A percentile compares a stretch with the other conserved stretches of the same genome.
phyloP scores from a whole-genome alignment of 345 rosid species.

The Acer saccharum region DNA sequence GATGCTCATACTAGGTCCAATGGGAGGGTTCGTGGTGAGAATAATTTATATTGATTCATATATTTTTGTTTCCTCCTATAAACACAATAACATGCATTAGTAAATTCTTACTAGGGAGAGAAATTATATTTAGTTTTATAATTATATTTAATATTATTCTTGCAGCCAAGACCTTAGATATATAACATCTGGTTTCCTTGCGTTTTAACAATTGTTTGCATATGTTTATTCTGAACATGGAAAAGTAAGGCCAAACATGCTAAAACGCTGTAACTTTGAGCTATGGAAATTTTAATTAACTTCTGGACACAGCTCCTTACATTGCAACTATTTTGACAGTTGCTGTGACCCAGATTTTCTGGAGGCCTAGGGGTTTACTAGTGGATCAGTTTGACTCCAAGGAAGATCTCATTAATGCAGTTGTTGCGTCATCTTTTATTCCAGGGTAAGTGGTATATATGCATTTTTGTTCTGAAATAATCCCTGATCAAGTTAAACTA shows the following conservation, averaged over 20 bases:
- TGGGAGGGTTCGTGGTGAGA: constrained; percentile 91
- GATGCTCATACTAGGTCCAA: constrained; percentile 79
- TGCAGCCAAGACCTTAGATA: not conserved
- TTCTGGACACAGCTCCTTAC: constrained; percentile 5
- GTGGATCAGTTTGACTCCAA: constrained; percentile 97
- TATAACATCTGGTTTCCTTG: not conserved
- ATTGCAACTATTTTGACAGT: constrained; percentile 46
- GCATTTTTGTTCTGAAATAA: not conserved
- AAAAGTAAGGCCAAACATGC: constrained; percentile 11
- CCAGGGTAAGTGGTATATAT: constrained; percentile 62
- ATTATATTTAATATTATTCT: not conserved
- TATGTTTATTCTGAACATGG: not conserved
- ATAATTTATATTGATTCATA: constrained; percentile 4
- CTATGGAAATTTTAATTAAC: not conserved
- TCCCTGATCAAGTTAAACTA: constrained; percentile 22
- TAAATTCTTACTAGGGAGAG: constrained; percentile 1
- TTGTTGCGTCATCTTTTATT: constrained; percentile 85
- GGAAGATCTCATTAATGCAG: constrained; percentile 86
- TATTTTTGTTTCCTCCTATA: not conserved
- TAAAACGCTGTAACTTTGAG: constrained; percentile 7
- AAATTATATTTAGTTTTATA: not conserved
- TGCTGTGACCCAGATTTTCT: constrained; percentile 91
- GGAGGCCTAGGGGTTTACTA: constrained; percentile 89
- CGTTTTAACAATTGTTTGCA: not conserved
- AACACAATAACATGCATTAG: not conserved